Conservation (phyloP, 192 early-diverging fungal species). For the Diversispora epigaea region DNA sequence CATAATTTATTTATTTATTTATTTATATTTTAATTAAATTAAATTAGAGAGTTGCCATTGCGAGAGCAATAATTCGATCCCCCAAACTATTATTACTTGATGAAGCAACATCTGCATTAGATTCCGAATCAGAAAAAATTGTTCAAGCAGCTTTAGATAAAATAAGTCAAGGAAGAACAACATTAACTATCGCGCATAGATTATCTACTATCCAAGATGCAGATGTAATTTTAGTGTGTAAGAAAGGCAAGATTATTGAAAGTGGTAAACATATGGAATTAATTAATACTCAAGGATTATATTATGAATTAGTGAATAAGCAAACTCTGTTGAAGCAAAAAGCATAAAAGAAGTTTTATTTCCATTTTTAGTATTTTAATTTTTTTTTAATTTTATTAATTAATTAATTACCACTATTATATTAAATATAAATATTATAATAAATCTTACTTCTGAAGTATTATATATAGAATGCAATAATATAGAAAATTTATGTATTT, state of each 20-base stretch:
- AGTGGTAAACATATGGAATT: slow-evolving; percentile 61
- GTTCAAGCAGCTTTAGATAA: slow-evolving; percentile 68
- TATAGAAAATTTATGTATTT: too few species aligned
- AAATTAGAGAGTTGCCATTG: slow-evolving; percentile 71
- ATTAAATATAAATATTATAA: too few species aligned
- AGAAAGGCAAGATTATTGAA: slow-evolving; percentile 62
- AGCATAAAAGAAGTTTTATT: not conserved
- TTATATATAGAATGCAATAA: too few species aligned
- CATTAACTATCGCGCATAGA: slow-evolving; percentile 72
- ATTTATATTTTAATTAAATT: not conserved
- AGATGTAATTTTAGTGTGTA: slow-evolving; percentile 76
- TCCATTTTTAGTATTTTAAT: too few species aligned
- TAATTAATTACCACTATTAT: too few species aligned
- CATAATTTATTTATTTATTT: not conserved
- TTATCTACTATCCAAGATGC: slow-evolving; percentile 65
- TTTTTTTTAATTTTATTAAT: too few species aligned
- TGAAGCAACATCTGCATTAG: slow-evolving; percentile 71
- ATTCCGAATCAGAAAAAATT: slow-evolving; percentile 63
- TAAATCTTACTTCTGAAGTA: too few species aligned
- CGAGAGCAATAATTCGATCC: slow-evolving; percentile 80
- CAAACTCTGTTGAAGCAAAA: slow-evolving; percentile 58
- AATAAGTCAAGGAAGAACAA: slow-evolving; percentile 62
- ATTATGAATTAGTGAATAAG: slow-evolving; percentile 63
- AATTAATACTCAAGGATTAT: slow-evolving; percentile 51
- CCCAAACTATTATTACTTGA: slow-evolving; percentile 82